Percentiles rank a stretch among this genome's conserved stretches.
These are phyloP conservation scores for Hymenoscyphus fraxineus DNA, from an alignment of 2,329 filamentous ascomycete genomes.

Conservation along the genomic window DNA sequence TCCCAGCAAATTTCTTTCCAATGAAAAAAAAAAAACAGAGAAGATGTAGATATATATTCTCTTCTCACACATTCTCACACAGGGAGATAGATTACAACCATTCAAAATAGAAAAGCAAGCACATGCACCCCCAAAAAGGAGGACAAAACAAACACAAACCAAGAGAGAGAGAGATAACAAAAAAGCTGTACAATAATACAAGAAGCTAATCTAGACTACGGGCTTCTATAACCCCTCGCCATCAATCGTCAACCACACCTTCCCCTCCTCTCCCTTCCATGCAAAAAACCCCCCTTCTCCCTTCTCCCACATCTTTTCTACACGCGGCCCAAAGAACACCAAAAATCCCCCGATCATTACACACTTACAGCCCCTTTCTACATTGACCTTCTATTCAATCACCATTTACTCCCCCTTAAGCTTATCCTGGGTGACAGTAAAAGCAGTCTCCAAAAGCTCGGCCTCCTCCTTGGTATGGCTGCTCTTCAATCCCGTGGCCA, in stretches of 20 bases:
- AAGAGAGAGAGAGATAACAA: not conserved
- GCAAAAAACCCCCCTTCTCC: too few relatives aligned
- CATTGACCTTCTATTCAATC: not conserved
- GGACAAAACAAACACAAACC: not conserved
- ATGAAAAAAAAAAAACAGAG: too few relatives aligned
- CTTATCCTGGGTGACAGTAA: slow-evolving; percentile 63
- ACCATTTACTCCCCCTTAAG: slow-evolving; percentile 52
- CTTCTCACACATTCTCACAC: too few relatives aligned
- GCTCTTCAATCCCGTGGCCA: slow-evolving; percentile 88
- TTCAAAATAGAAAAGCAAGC: too few relatives aligned
- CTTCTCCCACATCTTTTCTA: too few relatives aligned
- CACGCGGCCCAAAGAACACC: too few relatives aligned
- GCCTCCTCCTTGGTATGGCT: slow-evolving; percentile 90
- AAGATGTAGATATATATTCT: too few relatives aligned
- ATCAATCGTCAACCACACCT: not conserved
- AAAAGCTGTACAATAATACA: slow-evolving; percentile 3
- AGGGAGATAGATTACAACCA: too few relatives aligned
- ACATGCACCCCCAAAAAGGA: too few relatives aligned
- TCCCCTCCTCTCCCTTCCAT: not conserved
- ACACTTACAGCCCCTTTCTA: not conserved
- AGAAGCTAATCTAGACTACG: not conserved
- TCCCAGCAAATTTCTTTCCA: too few relatives aligned
- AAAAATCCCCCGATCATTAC: not conserved
- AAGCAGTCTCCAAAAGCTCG: slow-evolving; percentile 68
- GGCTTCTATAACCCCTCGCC: not conserved